Percentiles rank a stretch among this genome's conserved stretches.
These are phyloP conservation scores for Scedosporium aurantiacum DNA, from an alignment of 2,329 filamentous ascomycete species.

Conservation along the genomic window DNA sequence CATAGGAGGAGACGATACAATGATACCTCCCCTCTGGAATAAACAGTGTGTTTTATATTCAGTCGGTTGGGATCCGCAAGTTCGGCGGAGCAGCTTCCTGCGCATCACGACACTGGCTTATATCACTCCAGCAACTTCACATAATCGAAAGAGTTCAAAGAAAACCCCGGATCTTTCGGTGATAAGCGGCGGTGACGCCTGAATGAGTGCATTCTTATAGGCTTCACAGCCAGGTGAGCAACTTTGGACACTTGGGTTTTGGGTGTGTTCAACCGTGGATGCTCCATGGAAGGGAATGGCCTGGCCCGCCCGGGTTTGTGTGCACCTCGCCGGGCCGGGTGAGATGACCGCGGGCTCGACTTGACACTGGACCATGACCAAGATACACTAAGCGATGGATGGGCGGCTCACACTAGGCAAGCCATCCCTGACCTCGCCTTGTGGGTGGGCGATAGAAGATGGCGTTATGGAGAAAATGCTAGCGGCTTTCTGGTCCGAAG, in stretches of 20 bases:
- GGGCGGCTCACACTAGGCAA: not conserved
- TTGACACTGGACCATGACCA: not conserved
- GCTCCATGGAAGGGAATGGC: not conserved
- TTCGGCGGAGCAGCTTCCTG: not conserved
- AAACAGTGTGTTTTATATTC: not conserved
- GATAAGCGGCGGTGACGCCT: no score
- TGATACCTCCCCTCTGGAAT: not conserved
- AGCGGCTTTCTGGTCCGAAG: not conserved
- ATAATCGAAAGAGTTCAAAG: no score
- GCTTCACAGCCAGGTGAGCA: no score
- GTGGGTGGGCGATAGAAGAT: not conserved
- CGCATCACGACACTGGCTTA: no score
- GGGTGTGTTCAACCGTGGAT: not conserved
- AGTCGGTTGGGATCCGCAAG: not conserved
- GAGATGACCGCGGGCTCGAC: not conserved
- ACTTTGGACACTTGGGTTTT: no score
- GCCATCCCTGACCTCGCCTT: not conserved
- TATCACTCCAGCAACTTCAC: no score
- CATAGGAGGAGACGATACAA: not conserved
- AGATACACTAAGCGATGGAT: not conserved
- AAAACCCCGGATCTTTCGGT: no score
- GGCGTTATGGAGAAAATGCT: not conserved
- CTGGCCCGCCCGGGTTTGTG: not conserved
- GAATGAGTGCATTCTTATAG: no score
- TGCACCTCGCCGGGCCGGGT: not conserved